These are phyloP conservation scores for Microsporum canis DNA, from an alignment of 2,329 filamentous ascomycete species.

Conservation along the genomic window DNA sequence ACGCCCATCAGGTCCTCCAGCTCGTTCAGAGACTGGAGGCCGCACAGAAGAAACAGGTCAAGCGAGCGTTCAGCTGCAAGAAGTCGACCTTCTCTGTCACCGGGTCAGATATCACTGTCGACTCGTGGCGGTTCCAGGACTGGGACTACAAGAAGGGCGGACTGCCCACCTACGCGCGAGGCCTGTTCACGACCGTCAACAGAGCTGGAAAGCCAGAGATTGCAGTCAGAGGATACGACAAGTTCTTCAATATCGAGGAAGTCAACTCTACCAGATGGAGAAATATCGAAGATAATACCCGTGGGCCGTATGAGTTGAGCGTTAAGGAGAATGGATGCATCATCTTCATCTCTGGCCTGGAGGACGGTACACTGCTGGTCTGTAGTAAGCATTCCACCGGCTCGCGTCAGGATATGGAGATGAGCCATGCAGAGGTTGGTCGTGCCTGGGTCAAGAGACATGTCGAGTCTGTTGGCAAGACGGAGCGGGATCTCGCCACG, in stretches of 20 bases:
- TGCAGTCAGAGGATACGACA: constrained; percentile 84
- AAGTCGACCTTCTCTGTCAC: constrained; percentile 65
- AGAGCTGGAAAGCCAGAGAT: constrained; percentile 61
- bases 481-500: constrained; percentile 62
- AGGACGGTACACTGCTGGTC: constrained; percentile 82
- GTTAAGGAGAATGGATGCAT: constrained; percentile 99
- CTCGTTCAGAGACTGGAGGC: constrained; percentile 56
- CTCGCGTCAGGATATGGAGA: constrained; percentile 53
- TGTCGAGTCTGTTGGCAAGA: constrained; percentile 64
- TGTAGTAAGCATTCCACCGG: constrained; percentile 98
- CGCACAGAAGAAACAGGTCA: constrained; percentile 42
- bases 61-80: constrained; percentile 58
- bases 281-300: constrained; percentile 62
- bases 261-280: constrained; percentile 71
- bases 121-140: constrained; percentile 89
- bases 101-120: constrained; percentile 57
- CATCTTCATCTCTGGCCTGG: constrained; percentile 87
- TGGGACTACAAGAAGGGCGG: constrained; percentile 87
- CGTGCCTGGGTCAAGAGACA: constrained; percentile 74
- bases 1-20: constrained; percentile 53
- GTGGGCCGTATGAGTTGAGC: constrained; percentile 85
- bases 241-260: constrained; percentile 93
- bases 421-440: constrained; percentile 76
- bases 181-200: constrained; percentile 76
- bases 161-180: constrained; percentile 84